phyloP scores from a whole-genome alignment of 768 basidiomycete species.

The Termitomyces sp. region DNA sequence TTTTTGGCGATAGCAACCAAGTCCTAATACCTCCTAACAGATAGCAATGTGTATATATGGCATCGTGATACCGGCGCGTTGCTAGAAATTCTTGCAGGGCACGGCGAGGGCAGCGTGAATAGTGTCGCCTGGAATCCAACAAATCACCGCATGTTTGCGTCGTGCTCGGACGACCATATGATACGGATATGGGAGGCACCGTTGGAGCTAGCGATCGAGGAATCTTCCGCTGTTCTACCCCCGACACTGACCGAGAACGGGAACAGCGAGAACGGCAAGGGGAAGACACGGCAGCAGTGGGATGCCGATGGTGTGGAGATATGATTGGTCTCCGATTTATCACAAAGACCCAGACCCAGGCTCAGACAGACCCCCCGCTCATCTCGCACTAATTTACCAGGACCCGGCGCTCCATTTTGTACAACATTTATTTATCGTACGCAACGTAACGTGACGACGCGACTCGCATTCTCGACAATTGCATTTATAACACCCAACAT shows the following conservation, averaged over 20 bases:
- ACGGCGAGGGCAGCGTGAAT: slow-evolving; percentile 89
- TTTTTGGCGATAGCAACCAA: slow-evolving; percentile 10
- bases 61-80: slow-evolving; percentile 80
- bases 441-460: neutral
- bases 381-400: neutral
- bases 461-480: slow-evolving; percentile 2
- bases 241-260: slow-evolving; percentile 33
- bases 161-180: slow-evolving; percentile 89
- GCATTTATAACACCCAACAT: slow-evolving; percentile 13
- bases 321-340: neutral
- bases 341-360: neutral
- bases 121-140: slow-evolving; percentile 95
- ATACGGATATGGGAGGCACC: slow-evolving; percentile 87
- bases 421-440: slow-evolving; percentile 5
- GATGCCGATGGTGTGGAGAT: slow-evolving; percentile 27
- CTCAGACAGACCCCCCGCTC: neutral
- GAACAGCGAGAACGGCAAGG: slow-evolving; percentile 69
- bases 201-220: slow-evolving; percentile 20
- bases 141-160: slow-evolving; percentile 90
- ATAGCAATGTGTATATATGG: slow-evolving; percentile 94
- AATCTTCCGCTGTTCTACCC: slow-evolving; percentile 10
- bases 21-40: slow-evolving; percentile 37
- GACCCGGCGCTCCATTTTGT: neutral
- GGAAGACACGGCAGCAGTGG: slow-evolving; percentile 52
- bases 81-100: slow-evolving; percentile 86